Percentiles rank a stretch among this genome's conserved stretches.
Evolutionary conservation across 345 rosid genomes (phyloP).

Genomic region (Psidium friedrichsthalianum): DNA sequence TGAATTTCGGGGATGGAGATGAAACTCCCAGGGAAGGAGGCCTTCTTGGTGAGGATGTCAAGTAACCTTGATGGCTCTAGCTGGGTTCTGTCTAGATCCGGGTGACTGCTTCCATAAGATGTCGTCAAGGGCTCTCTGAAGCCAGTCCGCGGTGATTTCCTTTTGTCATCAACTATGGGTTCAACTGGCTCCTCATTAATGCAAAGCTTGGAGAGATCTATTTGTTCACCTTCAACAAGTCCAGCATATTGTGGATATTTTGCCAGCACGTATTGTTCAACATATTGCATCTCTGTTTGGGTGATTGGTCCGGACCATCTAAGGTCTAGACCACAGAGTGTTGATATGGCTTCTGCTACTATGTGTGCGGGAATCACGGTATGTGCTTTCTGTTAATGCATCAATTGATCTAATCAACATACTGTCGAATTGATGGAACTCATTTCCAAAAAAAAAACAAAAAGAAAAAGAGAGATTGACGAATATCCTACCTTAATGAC

Average conservation of each 20-base stretch:
- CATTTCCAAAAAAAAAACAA: too few relatives aligned
- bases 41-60: slow-evolving; percentile 52
- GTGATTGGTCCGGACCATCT: slow-evolving; percentile 76
- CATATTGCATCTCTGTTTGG: slow-evolving; percentile 58
- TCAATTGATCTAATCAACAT: background rate
- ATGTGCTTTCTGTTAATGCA: slow-evolving; percentile 40
- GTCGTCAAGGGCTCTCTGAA: slow-evolving; percentile 25
- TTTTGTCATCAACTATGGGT: slow-evolving; percentile 15
- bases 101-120: slow-evolving; percentile 23
- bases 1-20: slow-evolving; percentile 65
- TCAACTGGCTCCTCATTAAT: slow-evolving; percentile 39
- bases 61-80: slow-evolving; percentile 53
- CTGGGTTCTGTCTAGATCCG: slow-evolving; percentile 43
- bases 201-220: slow-evolving; percentile 43
- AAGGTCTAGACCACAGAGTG: slow-evolving; percentile 53
- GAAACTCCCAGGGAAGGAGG: slow-evolving; percentile 64
- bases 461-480: background rate
- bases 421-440: background rate
- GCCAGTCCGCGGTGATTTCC: slow-evolving; percentile 28
- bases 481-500: slow-evolving; percentile 39
- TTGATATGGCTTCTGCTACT: slow-evolving; percentile 68
- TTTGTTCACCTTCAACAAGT: slow-evolving; percentile 31
- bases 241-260: slow-evolving; percentile 65
- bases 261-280: slow-evolving; percentile 51
- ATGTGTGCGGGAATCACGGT: slow-evolving; percentile 55